Conservation (phyloP, 352 stramenopile species). For the Pythium pyrilobum region DNA sequence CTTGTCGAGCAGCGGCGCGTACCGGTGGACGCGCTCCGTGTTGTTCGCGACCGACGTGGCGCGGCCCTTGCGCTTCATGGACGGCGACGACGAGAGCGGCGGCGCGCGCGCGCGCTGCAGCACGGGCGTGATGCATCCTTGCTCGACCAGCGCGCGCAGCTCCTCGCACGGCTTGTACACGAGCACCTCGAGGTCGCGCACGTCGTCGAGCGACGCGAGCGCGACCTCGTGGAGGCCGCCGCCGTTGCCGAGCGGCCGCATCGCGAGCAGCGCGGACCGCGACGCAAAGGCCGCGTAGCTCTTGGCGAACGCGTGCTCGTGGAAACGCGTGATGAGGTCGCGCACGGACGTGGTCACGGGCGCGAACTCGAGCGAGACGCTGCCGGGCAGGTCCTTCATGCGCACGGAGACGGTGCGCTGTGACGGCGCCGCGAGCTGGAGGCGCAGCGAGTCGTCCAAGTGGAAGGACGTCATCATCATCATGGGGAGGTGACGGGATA, state of each 20-base stretch:
- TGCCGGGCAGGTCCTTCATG: conserved; percentile 68
- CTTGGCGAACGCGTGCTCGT: conserved; percentile 69
- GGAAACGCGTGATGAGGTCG: conserved; percentile 60
- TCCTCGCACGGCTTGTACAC: conserved; percentile 74
- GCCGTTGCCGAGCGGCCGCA: conserved; percentile 22
- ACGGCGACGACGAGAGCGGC: conserved; percentile 34
- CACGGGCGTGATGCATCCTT: conserved; percentile 64
- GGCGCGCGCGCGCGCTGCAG: conserved; percentile 17
- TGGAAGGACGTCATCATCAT: conserved; percentile 40
- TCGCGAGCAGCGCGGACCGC: conserved; percentile 37
- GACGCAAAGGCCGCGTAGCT: conserved; percentile 55
- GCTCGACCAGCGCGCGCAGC: conserved; percentile 59
- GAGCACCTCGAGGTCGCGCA: conserved; percentile 53
- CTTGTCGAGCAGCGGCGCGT: conserved; percentile 53
- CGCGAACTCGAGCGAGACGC: conserved; percentile 48
- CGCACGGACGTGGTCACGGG: conserved; percentile 26
- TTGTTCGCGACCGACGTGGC: conserved; percentile 66
- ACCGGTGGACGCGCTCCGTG: conserved; percentile 60
- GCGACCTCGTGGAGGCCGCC: conserved; percentile 29
- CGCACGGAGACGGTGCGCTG: conserved; percentile 54
- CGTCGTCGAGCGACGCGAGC: conserved; percentile 35
- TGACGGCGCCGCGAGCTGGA: conserved; percentile 38
- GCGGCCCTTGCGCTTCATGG: conserved; percentile 68
- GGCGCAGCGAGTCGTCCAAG: conserved; percentile 25
- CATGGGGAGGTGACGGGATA: conserved; percentile 8